These are phyloP conservation scores for Chamaecrista fasciculata DNA, from an alignment of 306 rosid genomes.

Conservation along the genomic window DNA sequence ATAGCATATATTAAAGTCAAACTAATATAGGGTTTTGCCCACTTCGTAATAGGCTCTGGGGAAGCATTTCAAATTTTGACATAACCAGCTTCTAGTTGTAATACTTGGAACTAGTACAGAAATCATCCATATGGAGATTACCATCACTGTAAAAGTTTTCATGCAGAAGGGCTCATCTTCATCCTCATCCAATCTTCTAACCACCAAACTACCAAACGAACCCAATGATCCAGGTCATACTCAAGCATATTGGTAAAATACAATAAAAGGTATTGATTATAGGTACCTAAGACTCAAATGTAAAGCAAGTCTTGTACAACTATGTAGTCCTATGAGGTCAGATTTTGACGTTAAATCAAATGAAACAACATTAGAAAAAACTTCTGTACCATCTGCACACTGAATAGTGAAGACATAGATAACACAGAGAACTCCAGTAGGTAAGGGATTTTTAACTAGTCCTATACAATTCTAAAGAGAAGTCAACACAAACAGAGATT, in stretches of 20 bases:
- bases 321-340: not conserved
- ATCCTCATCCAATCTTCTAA: not conserved
- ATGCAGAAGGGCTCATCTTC: not conserved
- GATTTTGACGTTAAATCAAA: constrained; percentile 8
- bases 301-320: not conserved
- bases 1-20: constrained; percentile 21
- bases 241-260: not conserved
- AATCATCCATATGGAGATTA: not conserved
- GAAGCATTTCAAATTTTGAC: constrained; percentile 8
- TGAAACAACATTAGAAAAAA: constrained; percentile 2
- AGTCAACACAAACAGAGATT: not conserved
- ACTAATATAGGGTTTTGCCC: not conserved
- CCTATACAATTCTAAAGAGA: not conserved
- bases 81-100: not conserved
- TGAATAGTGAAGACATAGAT: not conserved
- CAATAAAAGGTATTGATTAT: not conserved
- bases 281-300: not conserved
- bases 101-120: not conserved
- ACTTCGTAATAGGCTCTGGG: not conserved
- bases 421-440: not conserved
- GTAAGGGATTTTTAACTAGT: constrained; percentile 4
- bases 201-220: not conserved
- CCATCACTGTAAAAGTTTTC: not conserved
- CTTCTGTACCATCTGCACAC: not conserved
- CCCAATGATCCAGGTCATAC: not conserved